Evolutionary conservation across 768 basidiomycete genomes (phyloP).

Genomic region (Solioccasus polychromus): DNA sequence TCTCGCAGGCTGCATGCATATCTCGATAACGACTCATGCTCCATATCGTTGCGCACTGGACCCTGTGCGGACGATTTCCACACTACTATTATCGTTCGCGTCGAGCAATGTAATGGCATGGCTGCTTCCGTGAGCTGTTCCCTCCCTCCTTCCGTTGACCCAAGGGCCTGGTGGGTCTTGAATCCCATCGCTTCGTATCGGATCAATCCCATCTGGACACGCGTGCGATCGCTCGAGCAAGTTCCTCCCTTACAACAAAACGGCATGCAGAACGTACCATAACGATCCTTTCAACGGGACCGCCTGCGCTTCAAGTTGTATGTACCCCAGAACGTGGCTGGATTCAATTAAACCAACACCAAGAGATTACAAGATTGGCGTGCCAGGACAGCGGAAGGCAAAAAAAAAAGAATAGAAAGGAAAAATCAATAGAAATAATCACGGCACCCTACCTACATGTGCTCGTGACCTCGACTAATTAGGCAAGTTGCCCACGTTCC

Average conservation of each 20-base stretch:
- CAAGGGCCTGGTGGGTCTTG: neutral
- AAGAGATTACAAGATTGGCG: conserved; percentile 2
- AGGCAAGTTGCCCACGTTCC: conserved; percentile 4
- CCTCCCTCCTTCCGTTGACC: neutral
- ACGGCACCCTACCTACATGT: neutral
- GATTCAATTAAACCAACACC: neutral
- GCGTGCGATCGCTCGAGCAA: neutral
- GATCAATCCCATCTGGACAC: conserved; percentile 10
- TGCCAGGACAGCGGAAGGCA: neutral
- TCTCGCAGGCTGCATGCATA: conserved; percentile 9
- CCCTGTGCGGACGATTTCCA: conserved; percentile 22
- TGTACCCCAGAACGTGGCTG: conserved; percentile 31
- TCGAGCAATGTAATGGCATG: conserved; percentile 1
- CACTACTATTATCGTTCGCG: conserved; percentile 9
- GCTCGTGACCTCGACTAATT: conserved; percentile 14
- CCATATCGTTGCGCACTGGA: conserved; percentile 18
- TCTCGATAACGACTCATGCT: conserved; percentile 7
- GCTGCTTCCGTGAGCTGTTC: neutral
- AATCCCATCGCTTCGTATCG: conserved; percentile 1
- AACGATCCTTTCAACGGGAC: conserved; percentile 12
- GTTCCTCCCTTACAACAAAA: neutral
- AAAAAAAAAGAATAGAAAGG: neutral
- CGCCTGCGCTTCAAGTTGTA: conserved; percentile 14
- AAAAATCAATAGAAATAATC: neutral
- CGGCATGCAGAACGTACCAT: too few relatives aligned